Percentiles rank a stretch among this genome's conserved stretches.
Evolutionary conservation across 1,284 basidiomycete genomes (phyloP).

Genomic region (Cyathus pygmaeus): DNA sequence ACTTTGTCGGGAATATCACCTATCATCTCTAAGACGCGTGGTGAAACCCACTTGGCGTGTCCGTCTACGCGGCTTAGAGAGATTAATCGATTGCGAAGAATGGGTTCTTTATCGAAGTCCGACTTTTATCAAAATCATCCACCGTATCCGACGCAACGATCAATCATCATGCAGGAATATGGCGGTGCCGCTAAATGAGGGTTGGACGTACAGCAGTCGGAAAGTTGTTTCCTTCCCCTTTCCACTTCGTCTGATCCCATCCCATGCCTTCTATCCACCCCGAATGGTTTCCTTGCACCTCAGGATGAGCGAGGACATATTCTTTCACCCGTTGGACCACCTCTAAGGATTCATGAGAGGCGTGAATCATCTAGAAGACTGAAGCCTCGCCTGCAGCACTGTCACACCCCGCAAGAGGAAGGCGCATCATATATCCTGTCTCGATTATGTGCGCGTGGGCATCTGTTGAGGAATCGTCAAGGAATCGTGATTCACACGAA

Average conservation of each 20-base stretch:
- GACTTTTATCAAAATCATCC: conserved; percentile 47
- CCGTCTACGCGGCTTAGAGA: conserved; percentile 80
- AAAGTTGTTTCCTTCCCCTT: conserved; percentile 62
- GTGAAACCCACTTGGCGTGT: conserved; percentile 89
- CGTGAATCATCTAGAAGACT: neutral
- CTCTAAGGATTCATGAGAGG: too few species aligned
- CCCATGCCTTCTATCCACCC: conserved; percentile 89
- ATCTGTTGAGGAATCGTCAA: too few species aligned
- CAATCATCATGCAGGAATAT: too few species aligned
- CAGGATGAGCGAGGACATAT: conserved; percentile 69
- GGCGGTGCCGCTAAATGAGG: neutral
- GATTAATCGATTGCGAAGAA: conserved; percentile 74
- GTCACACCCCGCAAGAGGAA: conserved; percentile 66
- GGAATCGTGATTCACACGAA: too few species aligned
- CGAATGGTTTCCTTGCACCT: conserved; percentile 60
- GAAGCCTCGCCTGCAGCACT: conserved; percentile 64
- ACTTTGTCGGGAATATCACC: conserved; percentile 64
- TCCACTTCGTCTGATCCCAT: conserved; percentile 92
- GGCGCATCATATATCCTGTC: conserved; percentile 75
- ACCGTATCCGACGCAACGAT: too few species aligned
- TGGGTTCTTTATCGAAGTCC: conserved; percentile 70
- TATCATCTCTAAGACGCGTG: conserved; percentile 72
- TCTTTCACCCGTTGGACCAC: conserved; percentile 69
- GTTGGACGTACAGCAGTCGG: conserved; percentile 75
- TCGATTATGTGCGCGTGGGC: conserved; percentile 82